Evolutionary conservation across 257 asterid species (phyloP).

Genomic region (Salvia rosmarinus): DNA sequence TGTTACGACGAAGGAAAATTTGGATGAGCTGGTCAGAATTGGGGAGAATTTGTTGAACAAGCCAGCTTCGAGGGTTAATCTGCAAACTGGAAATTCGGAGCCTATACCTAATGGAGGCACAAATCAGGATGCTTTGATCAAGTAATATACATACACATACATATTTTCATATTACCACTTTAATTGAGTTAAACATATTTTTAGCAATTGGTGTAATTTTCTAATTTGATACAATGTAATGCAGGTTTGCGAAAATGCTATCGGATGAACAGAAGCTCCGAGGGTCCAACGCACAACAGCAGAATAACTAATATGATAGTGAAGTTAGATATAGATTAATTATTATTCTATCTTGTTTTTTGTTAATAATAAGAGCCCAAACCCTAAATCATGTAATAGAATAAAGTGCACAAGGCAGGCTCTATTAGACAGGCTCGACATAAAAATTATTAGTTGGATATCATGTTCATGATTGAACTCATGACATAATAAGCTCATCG

Average conservation of each 20-base stretch:
- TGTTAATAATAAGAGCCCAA: too few relatives aligned
- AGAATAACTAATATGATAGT: slow-evolving; percentile 15
- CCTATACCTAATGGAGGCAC: slow-evolving; percentile 59
- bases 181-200: too few relatives aligned
- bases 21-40: slow-evolving; percentile 44
- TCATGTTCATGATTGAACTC: neutral
- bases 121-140: slow-evolving; percentile 58
- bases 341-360: neutral
- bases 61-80: slow-evolving; percentile 43
- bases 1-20: slow-evolving; percentile 47
- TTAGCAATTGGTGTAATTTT: neutral
- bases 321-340: too few relatives aligned
- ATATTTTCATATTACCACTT: too few relatives aligned
- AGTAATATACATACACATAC: slow-evolving; percentile 23
- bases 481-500: too few relatives aligned
- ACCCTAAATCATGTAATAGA: too few relatives aligned
- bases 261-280: slow-evolving; percentile 54
- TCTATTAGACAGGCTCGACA: neutral
- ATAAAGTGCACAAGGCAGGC: neutral
- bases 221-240: neutral
- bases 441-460: too few relatives aligned
- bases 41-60: slow-evolving; percentile 48
- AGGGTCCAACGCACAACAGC: slow-evolving; percentile 30
- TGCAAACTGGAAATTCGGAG: slow-evolving; percentile 48
- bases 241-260: slow-evolving; percentile 60